Percentiles rank a stretch among this genome's conserved stretches.
phyloP scores from a whole-genome alignment of 257 asterid species.

The Gentiana straminea region DNA sequence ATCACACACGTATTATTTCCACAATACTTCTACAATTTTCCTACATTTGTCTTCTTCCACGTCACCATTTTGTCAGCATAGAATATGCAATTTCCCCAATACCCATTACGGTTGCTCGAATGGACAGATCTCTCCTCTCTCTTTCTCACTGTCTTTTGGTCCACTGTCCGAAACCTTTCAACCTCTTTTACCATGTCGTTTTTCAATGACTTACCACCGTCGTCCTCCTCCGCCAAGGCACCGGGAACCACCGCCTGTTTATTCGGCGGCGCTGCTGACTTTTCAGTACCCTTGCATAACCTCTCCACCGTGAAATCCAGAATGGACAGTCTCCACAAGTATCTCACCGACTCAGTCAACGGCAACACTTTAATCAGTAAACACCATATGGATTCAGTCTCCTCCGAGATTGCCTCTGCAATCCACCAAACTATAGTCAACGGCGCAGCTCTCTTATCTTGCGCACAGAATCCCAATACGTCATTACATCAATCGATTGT shows the following conservation, averaged over 20 bases:
- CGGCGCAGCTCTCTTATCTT: constrained; percentile 64
- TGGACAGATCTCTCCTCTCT: too few species aligned
- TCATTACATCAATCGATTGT: not conserved
- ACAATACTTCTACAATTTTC: not conserved
- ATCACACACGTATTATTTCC: not conserved
- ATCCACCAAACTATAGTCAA: constrained; percentile 59
- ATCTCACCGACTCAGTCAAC: constrained; percentile 56
- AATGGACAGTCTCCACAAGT: constrained; percentile 51
- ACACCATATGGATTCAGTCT: constrained; percentile 45
- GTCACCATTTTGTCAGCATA: too few species aligned
- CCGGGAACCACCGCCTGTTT: constrained; percentile 17
- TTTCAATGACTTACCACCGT: constrained; percentile 17
- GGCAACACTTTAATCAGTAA: constrained; percentile 39
- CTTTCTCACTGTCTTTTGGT: not conserved
- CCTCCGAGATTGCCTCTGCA: constrained; percentile 60
- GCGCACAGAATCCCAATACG: constrained; percentile 17
- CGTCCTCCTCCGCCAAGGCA: constrained; percentile 43
- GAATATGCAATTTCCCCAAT: not conserved
- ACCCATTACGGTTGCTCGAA: not conserved
- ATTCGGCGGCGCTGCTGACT: constrained; percentile 10
- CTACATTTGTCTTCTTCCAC: not conserved
- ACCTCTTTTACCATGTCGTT: constrained; percentile 29
- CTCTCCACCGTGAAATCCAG: constrained; percentile 46
- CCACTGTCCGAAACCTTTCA: not conserved
- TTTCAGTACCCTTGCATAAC: constrained; percentile 32